Conservation (phyloP, 352 stramenopile species). For the Phytophthora foliorum region DNA sequence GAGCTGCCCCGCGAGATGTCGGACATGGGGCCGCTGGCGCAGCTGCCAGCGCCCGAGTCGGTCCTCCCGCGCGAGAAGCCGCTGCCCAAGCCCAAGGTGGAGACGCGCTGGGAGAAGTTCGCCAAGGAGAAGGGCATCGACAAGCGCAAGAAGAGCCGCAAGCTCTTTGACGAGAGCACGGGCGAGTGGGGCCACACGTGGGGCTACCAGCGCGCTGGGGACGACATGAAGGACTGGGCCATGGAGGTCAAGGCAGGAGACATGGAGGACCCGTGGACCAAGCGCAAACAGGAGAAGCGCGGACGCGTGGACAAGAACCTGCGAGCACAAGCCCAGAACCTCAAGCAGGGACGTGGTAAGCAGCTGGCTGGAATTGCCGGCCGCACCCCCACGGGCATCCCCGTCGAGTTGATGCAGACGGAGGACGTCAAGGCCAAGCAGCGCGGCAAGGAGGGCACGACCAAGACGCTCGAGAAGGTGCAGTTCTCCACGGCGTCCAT, state of each 20-base stretch:
- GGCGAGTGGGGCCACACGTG: conserved; percentile 95
- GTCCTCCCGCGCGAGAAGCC: conserved; percentile 91
- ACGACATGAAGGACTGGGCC: conserved; percentile 93
- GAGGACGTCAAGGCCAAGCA: conserved; percentile 80
- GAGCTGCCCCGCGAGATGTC: conserved; percentile 93
- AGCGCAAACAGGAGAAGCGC: conserved; percentile 93
- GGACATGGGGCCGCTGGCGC: conserved; percentile 93
- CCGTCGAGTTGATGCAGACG: conserved; percentile 91
- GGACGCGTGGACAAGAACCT: conserved; percentile 95
- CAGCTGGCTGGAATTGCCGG: conserved; percentile 50
- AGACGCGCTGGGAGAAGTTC: conserved; percentile 99
- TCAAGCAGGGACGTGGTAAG: conserved; percentile 78
- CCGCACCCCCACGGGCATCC: conserved; percentile 84
- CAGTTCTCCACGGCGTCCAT: conserved; percentile 95
- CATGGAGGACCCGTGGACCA: conserved; percentile 95
- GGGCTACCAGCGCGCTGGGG: conserved; percentile 91
- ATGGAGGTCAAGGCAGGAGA: conserved; percentile 95
- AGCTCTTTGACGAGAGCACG: conserved; percentile 96
- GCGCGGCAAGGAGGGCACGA: conserved; percentile 92
- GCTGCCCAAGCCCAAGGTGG: conserved; percentile 93
- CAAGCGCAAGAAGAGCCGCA: conserved; percentile 97
- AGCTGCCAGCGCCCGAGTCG: conserved; percentile 73
- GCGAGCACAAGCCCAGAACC: conserved; percentile 80
- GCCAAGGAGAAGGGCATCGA: conserved; percentile 98
- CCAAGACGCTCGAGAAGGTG: conserved; percentile 90